Evolutionary conservation across 140 eudicot genomes (phyloP).

Genomic region (Erigeron philadelphicus): DNA sequence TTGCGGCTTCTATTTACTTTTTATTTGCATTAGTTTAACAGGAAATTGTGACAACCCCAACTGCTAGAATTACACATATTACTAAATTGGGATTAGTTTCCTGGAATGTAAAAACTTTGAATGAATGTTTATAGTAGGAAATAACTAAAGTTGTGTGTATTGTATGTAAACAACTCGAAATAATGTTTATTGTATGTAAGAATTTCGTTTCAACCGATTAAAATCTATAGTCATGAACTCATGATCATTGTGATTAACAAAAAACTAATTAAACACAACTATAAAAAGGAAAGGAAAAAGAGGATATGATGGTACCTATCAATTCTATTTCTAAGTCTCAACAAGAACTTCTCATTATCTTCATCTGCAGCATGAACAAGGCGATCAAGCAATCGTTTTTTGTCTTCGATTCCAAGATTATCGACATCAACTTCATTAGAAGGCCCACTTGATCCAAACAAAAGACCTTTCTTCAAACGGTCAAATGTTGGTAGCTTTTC

Average conservation of each 20-base stretch:
- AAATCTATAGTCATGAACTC: background rate
- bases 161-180: no score
- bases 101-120: no score
- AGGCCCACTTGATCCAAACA: conserved; percentile 34
- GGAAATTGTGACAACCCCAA: no score
- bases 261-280: background rate
- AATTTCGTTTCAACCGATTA: no score
- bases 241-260: background rate
- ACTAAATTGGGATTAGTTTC: no score
- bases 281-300: no score
- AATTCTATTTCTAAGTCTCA: conserved; percentile 41
- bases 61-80: no score
- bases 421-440: conserved; percentile 43
- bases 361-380: conserved; percentile 53
- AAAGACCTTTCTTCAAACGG: conserved; percentile 53
- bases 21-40: no score
- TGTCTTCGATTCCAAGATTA: conserved; percentile 37
- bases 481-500: conserved; percentile 71
- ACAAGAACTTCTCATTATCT: conserved; percentile 61
- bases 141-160: no score
- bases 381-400: conserved; percentile 41
- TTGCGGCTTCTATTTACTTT: no score
- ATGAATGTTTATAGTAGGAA: no score
- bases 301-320: conserved; percentile 39
- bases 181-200: no score